Percentiles rank a stretch among this genome's conserved stretches.
Conservation (phyloP, 1,284 basidiomycete genomes). For the Sutorius eximius region DNA sequence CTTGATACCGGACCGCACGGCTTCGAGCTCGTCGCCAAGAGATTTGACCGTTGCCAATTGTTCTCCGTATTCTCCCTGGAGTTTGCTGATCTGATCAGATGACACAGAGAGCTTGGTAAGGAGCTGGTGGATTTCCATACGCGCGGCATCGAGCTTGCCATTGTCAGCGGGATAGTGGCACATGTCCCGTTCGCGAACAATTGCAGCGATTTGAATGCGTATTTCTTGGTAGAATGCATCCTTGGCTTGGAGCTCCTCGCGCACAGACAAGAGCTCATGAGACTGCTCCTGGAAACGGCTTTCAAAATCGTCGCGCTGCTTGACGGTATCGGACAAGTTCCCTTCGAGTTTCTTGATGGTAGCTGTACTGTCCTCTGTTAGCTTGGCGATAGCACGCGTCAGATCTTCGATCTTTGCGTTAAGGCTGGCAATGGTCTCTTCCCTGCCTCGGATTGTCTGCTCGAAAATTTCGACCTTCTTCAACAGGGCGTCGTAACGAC, state of each 20-base stretch:
- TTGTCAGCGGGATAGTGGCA: no score
- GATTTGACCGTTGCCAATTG: background rate
- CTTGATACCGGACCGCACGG: background rate
- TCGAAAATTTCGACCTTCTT: background rate
- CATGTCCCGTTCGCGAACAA: no score
- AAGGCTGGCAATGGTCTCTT: background rate
- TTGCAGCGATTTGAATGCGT: no score
- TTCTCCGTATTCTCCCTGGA: background rate
- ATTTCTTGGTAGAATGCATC: background rate
- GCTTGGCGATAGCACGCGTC: background rate
- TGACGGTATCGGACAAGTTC: background rate
- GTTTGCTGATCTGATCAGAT: background rate
- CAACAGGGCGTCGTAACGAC: background rate
- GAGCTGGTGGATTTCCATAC: background rate
- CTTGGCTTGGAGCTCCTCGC: background rate
- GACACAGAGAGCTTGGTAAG: background rate
- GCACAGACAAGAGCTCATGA: background rate
- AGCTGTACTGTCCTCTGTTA: background rate
- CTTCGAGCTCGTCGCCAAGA: background rate
- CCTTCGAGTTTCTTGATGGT: background rate
- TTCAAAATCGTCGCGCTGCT: background rate
- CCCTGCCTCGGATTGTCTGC: background rate
- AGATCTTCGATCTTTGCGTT: background rate
- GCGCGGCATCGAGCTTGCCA: background rate
- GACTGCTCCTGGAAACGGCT: background rate